Conservation (phyloP, 306 rosid genomes). For the Cucumis melo region DNA sequence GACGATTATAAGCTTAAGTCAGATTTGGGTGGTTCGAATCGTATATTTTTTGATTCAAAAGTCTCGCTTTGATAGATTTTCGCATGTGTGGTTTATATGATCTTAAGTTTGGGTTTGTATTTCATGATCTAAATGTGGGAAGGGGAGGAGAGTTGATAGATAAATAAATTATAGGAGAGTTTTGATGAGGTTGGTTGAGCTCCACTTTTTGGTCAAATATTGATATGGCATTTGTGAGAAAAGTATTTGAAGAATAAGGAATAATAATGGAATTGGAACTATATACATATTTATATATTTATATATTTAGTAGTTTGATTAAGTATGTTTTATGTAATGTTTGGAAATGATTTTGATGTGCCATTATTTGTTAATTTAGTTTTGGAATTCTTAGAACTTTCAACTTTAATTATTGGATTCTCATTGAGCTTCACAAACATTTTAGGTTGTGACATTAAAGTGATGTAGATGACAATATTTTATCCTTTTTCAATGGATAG, state of each 20-base stretch:
- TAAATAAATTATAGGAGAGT: not conserved
- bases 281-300: too few species aligned
- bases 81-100: not conserved
- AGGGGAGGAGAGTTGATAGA: not conserved
- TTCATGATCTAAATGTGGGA: not conserved
- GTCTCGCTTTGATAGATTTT: not conserved
- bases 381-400: not conserved
- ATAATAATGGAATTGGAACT: not conserved
- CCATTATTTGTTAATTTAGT: not conserved
- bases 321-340: too few species aligned
- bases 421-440: not conserved
- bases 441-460: not conserved
- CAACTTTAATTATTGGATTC: conserved; percentile 1
- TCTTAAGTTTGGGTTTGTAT: not conserved
- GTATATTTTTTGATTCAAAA: not conserved
- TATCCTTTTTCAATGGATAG: not conserved
- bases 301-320: not conserved
- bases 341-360: not conserved
- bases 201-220: not conserved
- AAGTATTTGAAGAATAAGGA: not conserved
- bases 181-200: not conserved
- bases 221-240: not conserved
- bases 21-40: too few species aligned
- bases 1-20: too few species aligned
- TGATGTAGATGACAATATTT: not conserved